Conservation (phyloP, 768 basidiomycete species). For the Suillus occidentalis region DNA sequence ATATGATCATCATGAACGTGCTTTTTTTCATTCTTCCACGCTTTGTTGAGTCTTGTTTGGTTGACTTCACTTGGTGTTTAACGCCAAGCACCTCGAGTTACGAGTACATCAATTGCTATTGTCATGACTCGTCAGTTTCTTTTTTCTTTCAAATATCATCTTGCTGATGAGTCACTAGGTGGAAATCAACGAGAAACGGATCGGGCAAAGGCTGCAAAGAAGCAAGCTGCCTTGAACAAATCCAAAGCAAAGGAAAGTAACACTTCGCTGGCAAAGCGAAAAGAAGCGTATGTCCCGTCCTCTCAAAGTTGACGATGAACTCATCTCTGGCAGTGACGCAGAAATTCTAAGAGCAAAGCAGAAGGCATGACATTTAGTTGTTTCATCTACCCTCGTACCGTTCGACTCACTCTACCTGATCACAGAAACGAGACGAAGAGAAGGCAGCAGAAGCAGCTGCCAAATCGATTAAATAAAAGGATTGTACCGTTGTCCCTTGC, state of each 20-base stretch:
- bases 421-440: slow-evolving; percentile 57
- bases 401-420: slow-evolving; percentile 13
- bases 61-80: slow-evolving; percentile 2
- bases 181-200: slow-evolving; percentile 83
- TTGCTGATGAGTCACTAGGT: slow-evolving; percentile 42
- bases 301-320: slow-evolving; percentile 15
- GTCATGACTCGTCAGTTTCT: slow-evolving; percentile 56
- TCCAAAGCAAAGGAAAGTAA: slow-evolving; percentile 72
- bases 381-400: not conserved
- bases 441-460: slow-evolving; percentile 34
- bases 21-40: not conserved
- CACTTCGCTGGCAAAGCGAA: slow-evolving; percentile 59
- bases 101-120: not conserved
- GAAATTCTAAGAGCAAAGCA: slow-evolving; percentile 75
- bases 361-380: slow-evolving; percentile 49
- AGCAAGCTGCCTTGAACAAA: slow-evolving; percentile 50
- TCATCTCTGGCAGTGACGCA: slow-evolving; percentile 58
- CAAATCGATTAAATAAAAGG: slow-evolving; percentile 34
- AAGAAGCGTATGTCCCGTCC: slow-evolving; percentile 63
- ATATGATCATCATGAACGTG: slow-evolving; percentile 16
- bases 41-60: slow-evolving; percentile 30
- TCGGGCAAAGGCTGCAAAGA: slow-evolving; percentile 74
- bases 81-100: slow-evolving; percentile 11
- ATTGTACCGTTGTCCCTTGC: no score
- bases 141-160: not conserved